phyloP scores from a whole-genome alignment of 805 yeast species.

The Starmerella sirachaensis region DNA sequence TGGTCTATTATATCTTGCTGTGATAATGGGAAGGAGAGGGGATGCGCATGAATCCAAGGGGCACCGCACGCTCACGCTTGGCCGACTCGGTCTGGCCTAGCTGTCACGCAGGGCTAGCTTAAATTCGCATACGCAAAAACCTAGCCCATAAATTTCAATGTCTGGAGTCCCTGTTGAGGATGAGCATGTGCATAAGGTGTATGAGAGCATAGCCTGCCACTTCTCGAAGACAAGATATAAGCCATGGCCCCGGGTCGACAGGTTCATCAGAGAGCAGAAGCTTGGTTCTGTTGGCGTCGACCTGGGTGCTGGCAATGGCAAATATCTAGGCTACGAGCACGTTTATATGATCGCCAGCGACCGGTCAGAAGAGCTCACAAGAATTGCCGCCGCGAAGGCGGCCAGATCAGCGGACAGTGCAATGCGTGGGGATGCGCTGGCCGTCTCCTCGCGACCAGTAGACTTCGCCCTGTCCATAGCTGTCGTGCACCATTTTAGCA shows the following conservation, averaged over 20 bases:
- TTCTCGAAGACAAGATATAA: slow-evolving; percentile 89
- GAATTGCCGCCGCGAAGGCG: slow-evolving; percentile 49
- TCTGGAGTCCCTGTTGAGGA: slow-evolving; percentile 42
- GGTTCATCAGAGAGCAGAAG: slow-evolving; percentile 41
- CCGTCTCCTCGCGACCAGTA: slow-evolving; percentile 33
- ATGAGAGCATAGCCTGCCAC: slow-evolving; percentile 83
- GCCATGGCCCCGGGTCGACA: slow-evolving; percentile 94
- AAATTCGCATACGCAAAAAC: too few relatives aligned
- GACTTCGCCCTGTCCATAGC: slow-evolving; percentile 94
- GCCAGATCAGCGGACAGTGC: too few relatives aligned
- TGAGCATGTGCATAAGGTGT: slow-evolving; percentile 70
- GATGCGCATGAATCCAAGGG: too few relatives aligned
- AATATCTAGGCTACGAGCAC: slow-evolving; percentile 64
- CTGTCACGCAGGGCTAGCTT: too few relatives aligned
- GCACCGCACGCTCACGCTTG: too few relatives aligned
- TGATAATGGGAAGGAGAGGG: too few relatives aligned
- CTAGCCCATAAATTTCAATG: background rate
- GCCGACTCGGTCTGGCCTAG: too few relatives aligned
- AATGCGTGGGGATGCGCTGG: slow-evolving; percentile 43
- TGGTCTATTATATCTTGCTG: too few relatives aligned
- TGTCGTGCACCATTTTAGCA: slow-evolving; percentile 91
- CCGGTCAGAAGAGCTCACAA: slow-evolving; percentile 27
- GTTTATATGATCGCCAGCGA: slow-evolving; percentile 58
- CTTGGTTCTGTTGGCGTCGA: slow-evolving; percentile 69
- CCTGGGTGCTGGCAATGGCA: slow-evolving; percentile 97